Conservation (phyloP, 78 protist species). For the Dictyostelium brefeldianum region DNA sequence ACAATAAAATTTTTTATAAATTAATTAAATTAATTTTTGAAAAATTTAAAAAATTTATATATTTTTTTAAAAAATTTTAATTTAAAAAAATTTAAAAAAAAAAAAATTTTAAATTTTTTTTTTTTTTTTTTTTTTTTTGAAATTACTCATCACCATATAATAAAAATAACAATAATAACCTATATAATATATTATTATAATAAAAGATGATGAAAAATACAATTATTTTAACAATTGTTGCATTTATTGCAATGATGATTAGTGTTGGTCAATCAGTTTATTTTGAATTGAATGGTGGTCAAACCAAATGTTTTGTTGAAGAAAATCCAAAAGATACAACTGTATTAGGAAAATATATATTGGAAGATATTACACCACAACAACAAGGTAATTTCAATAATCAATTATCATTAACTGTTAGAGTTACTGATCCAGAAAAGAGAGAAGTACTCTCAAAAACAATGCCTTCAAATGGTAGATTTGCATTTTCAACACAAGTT, state of each 20-base stretch:
- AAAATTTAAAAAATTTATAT: no score
- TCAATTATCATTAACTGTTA: constrained; percentile 50
- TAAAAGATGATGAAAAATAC: not conserved
- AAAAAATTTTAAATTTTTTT: no score
- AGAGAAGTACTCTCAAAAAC: constrained; percentile 39
- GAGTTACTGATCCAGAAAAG: constrained; percentile 66
- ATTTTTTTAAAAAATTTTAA: no score
- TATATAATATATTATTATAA: no score
- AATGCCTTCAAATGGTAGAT: constrained; percentile 54
- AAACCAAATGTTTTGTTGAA: constrained; percentile 74
- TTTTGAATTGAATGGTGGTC: constrained; percentile 77
- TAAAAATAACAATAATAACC: no score
- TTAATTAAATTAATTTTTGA: no score
- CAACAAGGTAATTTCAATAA: not conserved
- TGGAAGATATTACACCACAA: constrained; percentile 74
- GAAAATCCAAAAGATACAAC: constrained; percentile 75
- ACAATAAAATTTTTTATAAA: no score
- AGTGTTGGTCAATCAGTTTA: constrained; percentile 36
- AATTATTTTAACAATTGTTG: not conserved
- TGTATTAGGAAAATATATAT: constrained; percentile 38
- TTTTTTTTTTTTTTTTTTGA: no score
- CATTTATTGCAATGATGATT: not conserved
- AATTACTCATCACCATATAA: no score
- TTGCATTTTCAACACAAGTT: constrained; percentile 69
- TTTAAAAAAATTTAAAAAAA: no score